Base-by-base conservation (phyloP, 176 grass and related monocot genomes). In the Avena sativa region DNA sequence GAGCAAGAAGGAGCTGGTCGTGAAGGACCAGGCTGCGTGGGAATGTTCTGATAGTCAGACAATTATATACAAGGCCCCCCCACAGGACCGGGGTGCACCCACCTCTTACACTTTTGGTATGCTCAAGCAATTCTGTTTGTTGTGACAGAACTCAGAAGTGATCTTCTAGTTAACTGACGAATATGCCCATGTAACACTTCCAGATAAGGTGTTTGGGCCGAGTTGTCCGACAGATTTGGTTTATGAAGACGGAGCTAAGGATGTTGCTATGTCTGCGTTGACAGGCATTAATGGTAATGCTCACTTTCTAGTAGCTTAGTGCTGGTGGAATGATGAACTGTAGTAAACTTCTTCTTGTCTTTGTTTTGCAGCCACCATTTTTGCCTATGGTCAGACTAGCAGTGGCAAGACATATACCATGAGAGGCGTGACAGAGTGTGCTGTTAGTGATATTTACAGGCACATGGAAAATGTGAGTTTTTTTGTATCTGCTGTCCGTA, bases 71-170 rank as follows among this genome's bases (percentile, higher is more conserved):
- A 99, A 88, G 86, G 86, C 64, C 9, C 66, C 89, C 4, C 17
- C 74, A 64, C 94, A 93, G 73, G 92, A 93, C 76, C 85, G 90
- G 25, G 73, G 86, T 79, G 84, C 86, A 76, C 88, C 94, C 9
- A 49, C 84, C 34, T 94, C 93, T 71, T 94, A 99, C 78, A 87
- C 82, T 87, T 99, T 96, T 57, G 97, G 97, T 99, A 97, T 76
- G 46, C 83, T 64, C 47, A 75, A 87, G 34, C 43, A 74, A 72
- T 87, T 76, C 0, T 81, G 23, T 77, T 40, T 86, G 51, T 70
- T 64, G n/a, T 74, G 51, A 53, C 74, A 78, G 46, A 52, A 43
- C n/a, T 81, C 74, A 78, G 46, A 52, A 43, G 30, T 81, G 59
- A 55, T n/a, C 63, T 62, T 85, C 43, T 88, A 19, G 40, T 64